These are phyloP conservation scores for Silene vulgaris DNA, from an alignment of 179 eudicot genomes.

Conservation along the genomic window DNA sequence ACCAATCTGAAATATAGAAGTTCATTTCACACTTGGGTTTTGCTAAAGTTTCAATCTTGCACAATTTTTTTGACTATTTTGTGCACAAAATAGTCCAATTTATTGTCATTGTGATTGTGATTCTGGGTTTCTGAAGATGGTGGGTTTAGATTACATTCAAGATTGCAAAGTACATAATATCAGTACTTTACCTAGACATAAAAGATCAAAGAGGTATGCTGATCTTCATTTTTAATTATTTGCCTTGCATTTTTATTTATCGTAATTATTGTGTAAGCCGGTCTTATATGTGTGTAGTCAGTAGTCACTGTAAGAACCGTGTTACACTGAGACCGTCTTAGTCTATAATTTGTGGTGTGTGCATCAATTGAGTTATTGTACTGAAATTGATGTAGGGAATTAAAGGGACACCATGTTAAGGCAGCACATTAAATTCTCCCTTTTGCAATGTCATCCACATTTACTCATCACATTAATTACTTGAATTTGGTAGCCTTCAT, in stretches of 20 bases:
- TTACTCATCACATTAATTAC: constrained; percentile 24
- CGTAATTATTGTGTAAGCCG: not conserved
- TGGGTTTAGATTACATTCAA: constrained; percentile 51
- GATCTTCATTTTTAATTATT: constrained; percentile 7
- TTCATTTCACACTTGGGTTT: constrained; percentile 19
- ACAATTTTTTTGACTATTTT: not conserved
- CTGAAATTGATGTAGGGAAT: constrained; percentile 25
- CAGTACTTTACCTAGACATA: constrained; percentile 42
- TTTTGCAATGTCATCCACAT: constrained; percentile 7
- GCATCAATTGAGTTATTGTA: constrained; percentile 17
- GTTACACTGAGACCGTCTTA: not conserved
- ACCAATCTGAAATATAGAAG: constrained; percentile 7
- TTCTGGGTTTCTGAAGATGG: constrained; percentile 37
- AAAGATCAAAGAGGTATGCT: constrained; percentile 66
- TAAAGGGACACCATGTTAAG: constrained; percentile 18
- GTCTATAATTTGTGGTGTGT: constrained; percentile 9
- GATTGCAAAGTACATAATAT: constrained; percentile 34
- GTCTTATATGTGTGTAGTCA: not conserved
- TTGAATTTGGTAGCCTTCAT: constrained; percentile 21
- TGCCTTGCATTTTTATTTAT: not conserved
- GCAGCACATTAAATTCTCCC: constrained; percentile 19
- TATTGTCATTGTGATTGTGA: not conserved
- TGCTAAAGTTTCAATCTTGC: constrained; percentile 11
- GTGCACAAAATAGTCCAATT: constrained; percentile 2
- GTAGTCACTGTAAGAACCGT: too few relatives aligned